Evolutionary conservation across 2,329 filamentous ascomycete species (phyloP).

Genomic region (Didymella segeticola): DNA sequence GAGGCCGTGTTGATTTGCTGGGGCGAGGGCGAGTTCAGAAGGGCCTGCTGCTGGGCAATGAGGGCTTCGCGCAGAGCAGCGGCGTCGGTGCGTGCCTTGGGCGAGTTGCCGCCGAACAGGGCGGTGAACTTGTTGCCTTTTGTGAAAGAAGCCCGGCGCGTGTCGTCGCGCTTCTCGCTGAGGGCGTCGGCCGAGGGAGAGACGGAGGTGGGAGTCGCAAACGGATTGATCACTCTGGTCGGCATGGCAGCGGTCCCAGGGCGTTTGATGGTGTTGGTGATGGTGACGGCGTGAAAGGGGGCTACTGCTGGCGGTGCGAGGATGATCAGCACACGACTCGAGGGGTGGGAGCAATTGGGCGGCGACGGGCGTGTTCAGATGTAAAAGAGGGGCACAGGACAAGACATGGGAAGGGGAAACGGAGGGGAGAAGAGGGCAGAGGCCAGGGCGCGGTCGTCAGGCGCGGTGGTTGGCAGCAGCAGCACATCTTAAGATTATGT

Average conservation of each 20-base stretch:
- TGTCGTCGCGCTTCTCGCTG: conserved; percentile 61
- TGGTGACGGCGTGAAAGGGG: conserved; percentile 5
- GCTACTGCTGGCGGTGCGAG: not conserved
- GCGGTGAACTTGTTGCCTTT: conserved; percentile 77
- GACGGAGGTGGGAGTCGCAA: conserved; percentile 60
- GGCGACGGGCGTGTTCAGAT: not conserved
- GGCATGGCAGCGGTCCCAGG: conserved; percentile 59
- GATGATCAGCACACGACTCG: conserved; percentile 15
- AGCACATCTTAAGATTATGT: conserved; percentile 12
- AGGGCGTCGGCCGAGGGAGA: conserved; percentile 58
- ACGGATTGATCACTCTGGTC: conserved; percentile 66
- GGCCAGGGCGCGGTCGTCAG: conserved; percentile 5
- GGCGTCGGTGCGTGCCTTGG: conserved; percentile 71
- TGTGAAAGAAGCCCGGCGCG: conserved; percentile 57
- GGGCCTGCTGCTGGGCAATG: conserved; percentile 62
- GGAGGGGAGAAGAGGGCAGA: conserved; percentile 7
- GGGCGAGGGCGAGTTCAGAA: conserved; percentile 69
- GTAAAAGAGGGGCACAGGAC: not conserved
- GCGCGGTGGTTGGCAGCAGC: not conserved
- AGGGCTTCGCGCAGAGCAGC: conserved; percentile 72
- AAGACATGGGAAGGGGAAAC: not conserved
- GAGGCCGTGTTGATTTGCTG: conserved; percentile 74
- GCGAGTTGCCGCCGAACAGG: conserved; percentile 81
- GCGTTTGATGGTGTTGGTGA: not conserved
- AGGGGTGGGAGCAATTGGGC: conserved; percentile 14